phyloP scores from a whole-genome alignment of 768 basidiomycete species.

The Pisolithus marmoratus region DNA sequence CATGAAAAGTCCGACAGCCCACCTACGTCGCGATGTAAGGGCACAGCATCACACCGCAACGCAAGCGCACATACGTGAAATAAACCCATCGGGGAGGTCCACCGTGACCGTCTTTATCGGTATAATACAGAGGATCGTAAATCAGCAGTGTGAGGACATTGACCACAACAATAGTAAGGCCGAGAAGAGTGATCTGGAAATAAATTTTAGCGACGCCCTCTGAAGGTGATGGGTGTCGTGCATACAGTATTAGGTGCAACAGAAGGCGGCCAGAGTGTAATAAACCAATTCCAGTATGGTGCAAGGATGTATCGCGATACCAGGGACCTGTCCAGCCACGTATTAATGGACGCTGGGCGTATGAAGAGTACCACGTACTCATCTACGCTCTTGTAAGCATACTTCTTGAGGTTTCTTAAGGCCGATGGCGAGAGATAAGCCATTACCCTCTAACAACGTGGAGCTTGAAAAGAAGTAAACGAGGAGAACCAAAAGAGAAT shows the following conservation, averaged over 20 bases:
- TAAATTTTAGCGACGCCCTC: not conserved
- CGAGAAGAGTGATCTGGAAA: constrained; percentile 82
- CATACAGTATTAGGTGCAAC: constrained; percentile 88
- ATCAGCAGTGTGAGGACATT: constrained; percentile 83
- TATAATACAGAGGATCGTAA: constrained; percentile 75
- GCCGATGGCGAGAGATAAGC: constrained; percentile 59
- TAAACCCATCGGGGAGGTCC: constrained; percentile 85
- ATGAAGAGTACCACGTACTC: constrained; percentile 44
- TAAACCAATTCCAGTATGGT: constrained; percentile 90
- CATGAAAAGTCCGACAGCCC: constrained; percentile 82
- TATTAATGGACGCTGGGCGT: constrained; percentile 1
- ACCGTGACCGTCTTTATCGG: constrained; percentile 54
- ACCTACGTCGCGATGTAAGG: constrained; percentile 40
- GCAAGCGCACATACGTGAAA: constrained; percentile 59
- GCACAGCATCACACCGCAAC: not conserved
- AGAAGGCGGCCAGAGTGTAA: constrained; percentile 77
- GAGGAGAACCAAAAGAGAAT: not conserved
- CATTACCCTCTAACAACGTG: constrained; percentile 33
- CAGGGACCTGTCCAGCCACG: constrained; percentile 49
- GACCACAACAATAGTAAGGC: constrained; percentile 71
- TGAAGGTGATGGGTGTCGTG: constrained; percentile 1
- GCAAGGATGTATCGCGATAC: constrained; percentile 71
- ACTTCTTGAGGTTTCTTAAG: constrained; percentile 71
- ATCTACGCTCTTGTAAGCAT: constrained; percentile 77
- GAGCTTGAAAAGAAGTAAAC: not conserved